Evolutionary conservation across 169 alveolate species (phyloP), one percentile per base, ranked within the genome.

Genomic region (Ichthyophthirius multifiliis): DNA sequence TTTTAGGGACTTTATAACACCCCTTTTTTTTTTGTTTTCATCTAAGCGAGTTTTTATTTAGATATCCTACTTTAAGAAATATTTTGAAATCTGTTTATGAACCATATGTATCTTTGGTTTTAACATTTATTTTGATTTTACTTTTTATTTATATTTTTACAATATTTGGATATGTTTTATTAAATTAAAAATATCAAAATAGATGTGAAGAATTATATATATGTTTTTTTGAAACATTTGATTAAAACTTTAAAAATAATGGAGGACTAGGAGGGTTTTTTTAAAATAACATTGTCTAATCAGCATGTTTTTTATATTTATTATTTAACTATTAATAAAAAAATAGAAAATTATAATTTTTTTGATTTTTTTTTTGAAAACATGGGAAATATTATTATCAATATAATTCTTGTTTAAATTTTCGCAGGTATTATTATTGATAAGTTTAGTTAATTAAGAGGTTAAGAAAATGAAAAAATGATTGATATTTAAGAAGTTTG

Each of bases 21-120:
- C 93, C 92, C n/a, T 90, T 93, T 76, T 93, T 89, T 84, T 90
- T 88, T 77, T 77, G 94, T 10, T 93, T 89, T 65, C 94, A 90
- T 64, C 74, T 90, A 55, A 83, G 89, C 3, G 95, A 90, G 55
- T 80, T 89, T 15, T 85, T 93, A 5, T 83, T 82, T 15, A 76
- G 92, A 44, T 89, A 86, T 43, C 89, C 94, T 3, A 76, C 83
- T 55, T 84, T 93, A 71, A 88, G 86, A 83, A 88, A 83, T 71
- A 88, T 93, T 0, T 83, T 90, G 37, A 83, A 83, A 44, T 91
- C 95, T 9, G 79, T 90, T 9, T 88, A 82, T 79, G 92, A 85
- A 20, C 97, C 95, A 13, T 75, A 89, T 35, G 76, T 82, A 4
- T 83, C 84, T 34, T 75, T 93, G 5, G 18, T 81, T 3, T 79